Conservation (phyloP, 768 basidiomycete species). For the Phlebiopsis gigantea region DNA sequence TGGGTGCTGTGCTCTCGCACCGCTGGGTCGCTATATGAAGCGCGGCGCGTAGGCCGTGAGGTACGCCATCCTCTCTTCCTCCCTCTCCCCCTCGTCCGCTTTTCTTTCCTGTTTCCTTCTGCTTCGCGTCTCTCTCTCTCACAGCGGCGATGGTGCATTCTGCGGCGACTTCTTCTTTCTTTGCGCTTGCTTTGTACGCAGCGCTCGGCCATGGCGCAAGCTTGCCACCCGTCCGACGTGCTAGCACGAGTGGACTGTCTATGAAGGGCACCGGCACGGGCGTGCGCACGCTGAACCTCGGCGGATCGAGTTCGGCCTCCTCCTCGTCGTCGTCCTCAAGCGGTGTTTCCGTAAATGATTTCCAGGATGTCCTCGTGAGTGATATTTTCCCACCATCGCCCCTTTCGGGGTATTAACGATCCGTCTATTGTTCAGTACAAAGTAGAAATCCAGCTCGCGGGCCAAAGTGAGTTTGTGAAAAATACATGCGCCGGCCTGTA, state of each 20-base stretch:
- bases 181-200: slow-evolving; percentile 2
- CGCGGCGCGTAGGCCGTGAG: not conserved
- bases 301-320: not conserved
- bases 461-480: not conserved
- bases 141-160: not conserved
- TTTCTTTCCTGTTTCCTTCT: not conserved
- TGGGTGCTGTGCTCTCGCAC: not conserved
- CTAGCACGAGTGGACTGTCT: not conserved
- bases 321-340: not conserved
- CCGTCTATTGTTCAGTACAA: not conserved
- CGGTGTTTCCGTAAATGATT: not conserved
- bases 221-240: not conserved
- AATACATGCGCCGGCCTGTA: not conserved
- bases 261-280: slow-evolving; percentile 6
- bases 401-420: not conserved
- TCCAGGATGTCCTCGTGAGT: slow-evolving; percentile 9
- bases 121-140: not conserved
- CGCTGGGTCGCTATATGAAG: not conserved
- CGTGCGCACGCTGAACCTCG: not conserved
- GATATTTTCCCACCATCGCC: not conserved
- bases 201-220: not conserved
- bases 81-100: not conserved
- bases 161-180: not conserved
- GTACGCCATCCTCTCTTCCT: not conserved
- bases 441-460: slow-evolving; percentile 1